Evolutionary conservation across 1,284 basidiomycete genomes (phyloP), one percentile per base, ranked within the genome.

Genomic region (Rhodotorula sp.): DNA sequence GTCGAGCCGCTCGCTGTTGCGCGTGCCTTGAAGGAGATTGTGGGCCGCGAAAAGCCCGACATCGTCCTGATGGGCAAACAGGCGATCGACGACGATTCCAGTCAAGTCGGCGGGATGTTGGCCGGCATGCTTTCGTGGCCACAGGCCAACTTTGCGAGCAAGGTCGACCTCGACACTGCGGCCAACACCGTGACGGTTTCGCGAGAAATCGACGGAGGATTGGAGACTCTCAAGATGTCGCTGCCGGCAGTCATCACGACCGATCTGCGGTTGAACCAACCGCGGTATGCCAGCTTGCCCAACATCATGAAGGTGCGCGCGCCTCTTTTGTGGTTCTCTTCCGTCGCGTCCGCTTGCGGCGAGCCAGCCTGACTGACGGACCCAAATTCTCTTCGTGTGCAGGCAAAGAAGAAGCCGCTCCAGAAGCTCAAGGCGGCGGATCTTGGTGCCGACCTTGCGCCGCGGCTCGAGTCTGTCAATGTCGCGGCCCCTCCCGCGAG

Each of bases 41-140:
- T 97, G 69, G 86, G 89, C 69, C 86, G 86, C 71, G 82, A 81
- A 60, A 80, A 81, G 62, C 84, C 85, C 49, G 95, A 98, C 78
- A 78, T 99, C 69, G 89, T 99, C 66, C 94, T 99, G 74, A 86
- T 97, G 83, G 95, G 97, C n/a, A 99, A 99, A 83, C 95, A 99
- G 82, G 91, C 95, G 18, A 99, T 99, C 78, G 95, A 99, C 83
- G 95, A 97, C 78, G 95, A 99, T 81, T 87, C 92, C 5, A 92
- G 92, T n/a, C 90, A 95, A 83, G 98, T 95, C 14, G 95, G 95
- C 1, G 95, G 97, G 80, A 98, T 98, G 92, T 86, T 99, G 54
- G 95, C 95, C 26, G 95, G 93, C 4, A 84, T 98, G 78, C 83
- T 97, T 77, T 88, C 89, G 60, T 98, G 94, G 92, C 87, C 90